A percentile compares a stretch with the other conserved stretches of the same genome.
These are phyloP conservation scores for Camptophora hylomeconis DNA, from an alignment of 2,329 filamentous ascomycete species.

Conservation along the genomic window DNA sequence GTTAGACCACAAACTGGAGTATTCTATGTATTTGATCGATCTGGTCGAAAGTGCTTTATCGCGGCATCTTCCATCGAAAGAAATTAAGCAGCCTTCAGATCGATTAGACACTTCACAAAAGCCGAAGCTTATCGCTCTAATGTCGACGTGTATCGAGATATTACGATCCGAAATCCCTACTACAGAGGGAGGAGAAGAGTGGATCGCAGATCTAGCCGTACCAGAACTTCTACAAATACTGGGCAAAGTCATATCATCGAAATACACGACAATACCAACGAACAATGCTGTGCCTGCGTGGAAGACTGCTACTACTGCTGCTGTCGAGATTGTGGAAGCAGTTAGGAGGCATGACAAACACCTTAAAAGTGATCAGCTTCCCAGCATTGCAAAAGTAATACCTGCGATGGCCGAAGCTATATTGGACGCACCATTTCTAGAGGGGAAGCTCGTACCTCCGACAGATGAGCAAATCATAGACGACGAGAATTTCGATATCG, in stretches of 20 bases:
- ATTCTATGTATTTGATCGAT: constrained; percentile 59
- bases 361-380: constrained; percentile 1
- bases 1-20: constrained; percentile 45
- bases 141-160: constrained; percentile 24
- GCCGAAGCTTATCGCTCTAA: constrained; percentile 79
- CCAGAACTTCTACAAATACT: constrained; percentile 53
- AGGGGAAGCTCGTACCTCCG: neutral
- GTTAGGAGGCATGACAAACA: constrained; percentile 13
- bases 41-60: too few species aligned
- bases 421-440: constrained; percentile 37
- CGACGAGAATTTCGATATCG: constrained; percentile 74
- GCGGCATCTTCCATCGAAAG: too few species aligned
- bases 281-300: constrained; percentile 63
- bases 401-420: constrained; percentile 56
- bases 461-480: constrained; percentile 33
- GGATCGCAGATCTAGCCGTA: constrained; percentile 7
- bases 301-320: constrained; percentile 63
- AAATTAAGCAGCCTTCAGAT: constrained; percentile 3
- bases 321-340: constrained; percentile 48
- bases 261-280: constrained; percentile 63
- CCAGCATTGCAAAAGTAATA: constrained; percentile 26
- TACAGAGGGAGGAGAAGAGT: constrained; percentile 4
- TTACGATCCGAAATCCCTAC: constrained; percentile 9
- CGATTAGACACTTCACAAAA: constrained; percentile 19
- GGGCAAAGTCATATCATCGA: constrained; percentile 56